These are phyloP conservation scores for Samsoniella hepiali DNA, from an alignment of 2,329 filamentous ascomycete species.

Conservation along the genomic window DNA sequence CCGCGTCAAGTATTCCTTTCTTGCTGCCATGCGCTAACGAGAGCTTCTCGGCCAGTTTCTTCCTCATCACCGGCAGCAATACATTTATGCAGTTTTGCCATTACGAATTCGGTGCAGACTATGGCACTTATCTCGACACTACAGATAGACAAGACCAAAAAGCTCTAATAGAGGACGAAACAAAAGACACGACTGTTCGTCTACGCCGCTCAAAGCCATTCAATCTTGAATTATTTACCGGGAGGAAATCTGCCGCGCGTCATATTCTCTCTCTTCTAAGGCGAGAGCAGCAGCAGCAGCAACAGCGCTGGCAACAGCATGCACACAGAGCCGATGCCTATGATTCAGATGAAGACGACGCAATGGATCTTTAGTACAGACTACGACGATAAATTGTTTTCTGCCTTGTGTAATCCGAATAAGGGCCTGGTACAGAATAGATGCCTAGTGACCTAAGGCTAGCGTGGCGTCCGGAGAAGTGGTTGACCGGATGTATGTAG, in stretches of 20 bases:
- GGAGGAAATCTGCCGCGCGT: neutral
- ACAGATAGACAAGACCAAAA: neutral
- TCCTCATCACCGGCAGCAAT: slow-evolving; percentile 1
- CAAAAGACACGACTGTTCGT: neutral
- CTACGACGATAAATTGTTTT: neutral
- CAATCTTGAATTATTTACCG: neutral
- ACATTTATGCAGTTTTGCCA: neutral
- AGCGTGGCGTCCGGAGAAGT: too few species aligned
- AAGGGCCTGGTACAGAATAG: neutral
- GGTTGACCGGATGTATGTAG: too few species aligned
- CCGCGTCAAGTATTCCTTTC: neutral
- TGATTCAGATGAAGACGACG: neutral
- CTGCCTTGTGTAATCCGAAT: neutral
- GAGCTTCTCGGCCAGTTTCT: neutral
- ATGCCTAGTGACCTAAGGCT: too few species aligned
- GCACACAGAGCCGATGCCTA: neutral
- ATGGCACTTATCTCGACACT: neutral
- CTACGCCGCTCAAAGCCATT: neutral
- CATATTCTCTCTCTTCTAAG: neutral
- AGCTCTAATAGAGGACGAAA: neutral
- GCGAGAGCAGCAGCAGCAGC: neutral
- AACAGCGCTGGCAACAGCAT: neutral
- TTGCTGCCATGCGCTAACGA: neutral
- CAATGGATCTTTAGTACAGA: neutral
- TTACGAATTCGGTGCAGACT: neutral